Percentiles rank a stretch among this genome's conserved stretches.
phyloP scores from a whole-genome alignment of 441 rosid genomes.

The Eruca vesicaria region DNA sequence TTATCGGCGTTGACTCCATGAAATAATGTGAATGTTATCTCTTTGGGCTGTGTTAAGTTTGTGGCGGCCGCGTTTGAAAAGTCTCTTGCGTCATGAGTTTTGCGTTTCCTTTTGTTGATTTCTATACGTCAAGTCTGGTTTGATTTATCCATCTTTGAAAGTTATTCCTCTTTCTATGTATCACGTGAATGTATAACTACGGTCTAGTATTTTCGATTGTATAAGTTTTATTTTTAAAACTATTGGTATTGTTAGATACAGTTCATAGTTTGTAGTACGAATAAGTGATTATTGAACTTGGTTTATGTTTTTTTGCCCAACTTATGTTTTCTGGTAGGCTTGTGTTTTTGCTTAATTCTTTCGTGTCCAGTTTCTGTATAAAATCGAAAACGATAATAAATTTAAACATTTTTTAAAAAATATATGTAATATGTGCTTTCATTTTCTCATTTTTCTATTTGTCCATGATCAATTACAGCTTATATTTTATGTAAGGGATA shows the following conservation, averaged over 20 bases:
- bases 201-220: neutral
- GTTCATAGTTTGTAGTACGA: neutral
- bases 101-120: constrained; percentile 7
- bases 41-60: neutral
- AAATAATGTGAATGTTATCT: neutral
- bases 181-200: neutral
- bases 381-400: neutral
- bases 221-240: neutral
- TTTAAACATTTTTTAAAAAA: neutral
- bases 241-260: neutral
- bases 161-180: neutral
- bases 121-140: constrained; percentile 11
- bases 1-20: neutral
- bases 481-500: neutral
- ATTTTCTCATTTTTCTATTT: neutral
- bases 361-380: neutral
- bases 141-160: constrained; percentile 3
- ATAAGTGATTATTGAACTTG: neutral
- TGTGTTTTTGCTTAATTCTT: neutral
- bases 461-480: neutral
- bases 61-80: constrained; percentile 6
- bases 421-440: neutral
- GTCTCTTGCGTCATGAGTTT: constrained; percentile 12
- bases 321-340: neutral
- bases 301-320: neutral